Base-by-base conservation (phyloP, 495 filamentous ascomycete genomes). In the Penicillium subrubescens region DNA sequence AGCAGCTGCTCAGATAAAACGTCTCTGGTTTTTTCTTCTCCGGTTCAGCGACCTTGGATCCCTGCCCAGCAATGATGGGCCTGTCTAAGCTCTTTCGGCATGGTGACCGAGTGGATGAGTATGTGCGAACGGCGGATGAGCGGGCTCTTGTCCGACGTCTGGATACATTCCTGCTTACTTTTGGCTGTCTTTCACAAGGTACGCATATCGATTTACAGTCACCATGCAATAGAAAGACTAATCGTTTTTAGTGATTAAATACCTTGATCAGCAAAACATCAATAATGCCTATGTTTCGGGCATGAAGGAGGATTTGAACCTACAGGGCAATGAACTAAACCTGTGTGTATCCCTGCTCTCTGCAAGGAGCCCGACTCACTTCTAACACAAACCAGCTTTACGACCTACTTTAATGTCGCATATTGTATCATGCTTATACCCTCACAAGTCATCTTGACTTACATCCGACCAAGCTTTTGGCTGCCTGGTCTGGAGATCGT, bases 381-480 rank as follows among this genome's bases (percentile, higher is more conserved):
- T 15, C 57, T 68, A 19, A 66, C 48, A 2, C 0, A 34, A 35
- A 6, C 8, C 19, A 74, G 73, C 35, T 73, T 83, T 67, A 78
- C 74, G 19, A 84, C 81, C 1, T 81, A 76, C 51, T 89, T 83
- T 75, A 88, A 84, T 10, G 81, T 82, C 44, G 87, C 86, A 10
- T 86, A 87, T 67, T 81, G 88, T n/a, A 69, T 88, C 19, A 86
- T 85, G 62, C 74, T 87, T 60, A 81, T 89, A 37, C 87, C 86
- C 3, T 82, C 81, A 17, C 82, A 86, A 65, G 76, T 88, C 25
- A 80, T 88, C 58, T 65, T 88, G 35, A 85, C 82, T 6, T 73
- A 76, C 17, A 67, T 88, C 17, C 81, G 85, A 0, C 86, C 85
- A 8, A 84, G 81, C 2, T 79, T 81, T 54, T 85, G 81, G 80